Conservation (phyloP, 129 eudicot genomes). For the Oenanthe sinensis region DNA sequence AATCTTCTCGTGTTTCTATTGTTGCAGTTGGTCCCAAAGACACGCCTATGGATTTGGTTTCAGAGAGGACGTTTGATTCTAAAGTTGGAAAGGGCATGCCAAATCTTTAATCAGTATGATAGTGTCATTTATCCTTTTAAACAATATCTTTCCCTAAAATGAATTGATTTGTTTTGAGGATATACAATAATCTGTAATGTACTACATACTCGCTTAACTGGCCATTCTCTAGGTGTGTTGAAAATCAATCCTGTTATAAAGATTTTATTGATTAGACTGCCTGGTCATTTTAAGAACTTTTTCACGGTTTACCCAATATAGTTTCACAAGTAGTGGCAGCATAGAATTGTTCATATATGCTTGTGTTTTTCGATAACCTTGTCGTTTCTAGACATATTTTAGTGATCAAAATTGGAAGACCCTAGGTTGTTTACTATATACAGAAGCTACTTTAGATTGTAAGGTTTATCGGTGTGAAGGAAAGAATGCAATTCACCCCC, state of each 20-base stretch:
- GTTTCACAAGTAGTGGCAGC: neutral
- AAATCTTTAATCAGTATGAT: conserved; percentile 32
- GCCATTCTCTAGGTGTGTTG: neutral
- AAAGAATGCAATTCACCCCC: no score
- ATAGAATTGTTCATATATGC: neutral
- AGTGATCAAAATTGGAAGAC: no score
- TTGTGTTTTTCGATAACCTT: no score
- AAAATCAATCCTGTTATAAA: neutral
- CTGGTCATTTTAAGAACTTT: neutral
- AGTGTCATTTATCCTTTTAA: neutral
- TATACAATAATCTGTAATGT: neutral
- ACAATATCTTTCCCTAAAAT: neutral
- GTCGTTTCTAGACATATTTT: no score
- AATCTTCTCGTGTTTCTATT: neutral
- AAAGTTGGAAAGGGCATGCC: conserved; percentile 91
- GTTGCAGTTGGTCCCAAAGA: conserved; percentile 79
- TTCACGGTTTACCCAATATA: neutral
- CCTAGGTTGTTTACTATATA: no score
- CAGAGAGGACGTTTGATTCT: conserved; percentile 64
- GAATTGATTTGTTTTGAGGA: neutral
- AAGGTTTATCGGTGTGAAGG: no score
- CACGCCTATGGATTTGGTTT: conserved; percentile 65
- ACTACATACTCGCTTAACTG: neutral
- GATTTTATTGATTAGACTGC: neutral
- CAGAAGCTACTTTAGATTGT: no score